Evolutionary conservation across 768 basidiomycete genomes (phyloP), one percentile per base, ranked within the genome.

Genomic region (Panaeolus papilionaceus): DNA sequence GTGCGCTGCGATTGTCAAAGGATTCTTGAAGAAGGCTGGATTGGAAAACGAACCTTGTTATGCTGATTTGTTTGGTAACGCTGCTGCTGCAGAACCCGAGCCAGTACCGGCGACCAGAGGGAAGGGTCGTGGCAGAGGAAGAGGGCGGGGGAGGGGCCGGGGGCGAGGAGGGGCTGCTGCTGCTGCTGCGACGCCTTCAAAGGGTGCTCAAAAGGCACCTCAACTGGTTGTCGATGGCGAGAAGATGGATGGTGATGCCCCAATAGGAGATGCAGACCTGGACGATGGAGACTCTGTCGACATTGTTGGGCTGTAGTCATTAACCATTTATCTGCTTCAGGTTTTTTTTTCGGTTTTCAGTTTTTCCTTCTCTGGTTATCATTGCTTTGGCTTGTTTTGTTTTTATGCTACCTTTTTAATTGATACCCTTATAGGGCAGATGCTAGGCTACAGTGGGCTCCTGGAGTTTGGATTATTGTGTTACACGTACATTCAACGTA

Each of bases 281-380:
- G 93, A 94, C 70, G 92, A 95, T 69, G 93, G 92, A 0, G 93
- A 95, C 76, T 75, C 89, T 80, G 86, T 94, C 20, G 93, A 95
- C 66, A 86, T 94, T 42, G 84, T 88, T 67, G 92, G 88, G 16
- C 71, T 92, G 47, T 86, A 67, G 79, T 37, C 16, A 14, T 51
- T 26, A 10, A 18, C 26, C 6, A 6, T 3, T 26, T 10, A 5
- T 14, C 8, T 4, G 49, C 16, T 58, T 37, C 10, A 23, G 6
- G 26, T 16, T 10, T 58, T 58, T 47, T 7, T 2, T 16, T 58
- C 54, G 28, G 11, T 58, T 4, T 58, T 33, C 33, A 1, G 1
- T 28, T 28, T 28, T 28, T 4, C 4, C 8, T 54, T 58, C 14
- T 44, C 16, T 28, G 26, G 11, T 37, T 37, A 33, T 58, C 6